A percentile compares a stretch with the other conserved stretches of the same genome.
phyloP scores from a whole-genome alignment of 768 basidiomycete species.

The Pulveroboletus frians region DNA sequence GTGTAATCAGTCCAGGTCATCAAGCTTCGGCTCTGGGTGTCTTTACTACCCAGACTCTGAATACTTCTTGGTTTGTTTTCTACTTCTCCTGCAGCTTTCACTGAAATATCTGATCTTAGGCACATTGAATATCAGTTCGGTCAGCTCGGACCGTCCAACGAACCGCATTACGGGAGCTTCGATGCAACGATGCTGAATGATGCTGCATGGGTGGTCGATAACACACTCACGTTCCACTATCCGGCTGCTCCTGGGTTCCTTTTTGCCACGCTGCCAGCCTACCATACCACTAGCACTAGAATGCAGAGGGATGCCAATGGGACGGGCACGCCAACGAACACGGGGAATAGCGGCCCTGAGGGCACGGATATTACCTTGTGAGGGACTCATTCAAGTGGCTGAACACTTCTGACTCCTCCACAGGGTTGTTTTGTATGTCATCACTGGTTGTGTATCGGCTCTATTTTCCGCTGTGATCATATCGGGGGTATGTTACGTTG shows the following conservation, averaged over 20 bases:
- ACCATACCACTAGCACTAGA: conserved; percentile 48
- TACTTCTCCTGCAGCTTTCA: background rate
- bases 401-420: conserved; percentile 7
- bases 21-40: conserved; percentile 66
- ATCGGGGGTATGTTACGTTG: conserved; percentile 57
- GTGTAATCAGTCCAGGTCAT: conserved; percentile 72
- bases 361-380: conserved; percentile 77
- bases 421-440: conserved; percentile 79
- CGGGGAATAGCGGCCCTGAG: conserved; percentile 14
- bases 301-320: conserved; percentile 17
- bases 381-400: conserved; percentile 17
- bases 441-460: conserved; percentile 83
- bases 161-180: conserved; percentile 48
- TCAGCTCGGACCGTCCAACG: conserved; percentile 50
- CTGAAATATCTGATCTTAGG: conserved; percentile 23
- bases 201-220: conserved; percentile 38
- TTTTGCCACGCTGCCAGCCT: conserved; percentile 62
- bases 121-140: conserved; percentile 56
- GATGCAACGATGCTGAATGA: conserved; percentile 61
- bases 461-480: conserved; percentile 83
- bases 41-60: conserved; percentile 63
- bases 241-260: conserved; percentile 55
- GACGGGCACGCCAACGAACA: conserved; percentile 10
- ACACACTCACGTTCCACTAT: conserved; percentile 38
- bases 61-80: conserved; percentile 48